Conservation (phyloP, 75 land plant genomes). For the Larix kaempferi region DNA sequence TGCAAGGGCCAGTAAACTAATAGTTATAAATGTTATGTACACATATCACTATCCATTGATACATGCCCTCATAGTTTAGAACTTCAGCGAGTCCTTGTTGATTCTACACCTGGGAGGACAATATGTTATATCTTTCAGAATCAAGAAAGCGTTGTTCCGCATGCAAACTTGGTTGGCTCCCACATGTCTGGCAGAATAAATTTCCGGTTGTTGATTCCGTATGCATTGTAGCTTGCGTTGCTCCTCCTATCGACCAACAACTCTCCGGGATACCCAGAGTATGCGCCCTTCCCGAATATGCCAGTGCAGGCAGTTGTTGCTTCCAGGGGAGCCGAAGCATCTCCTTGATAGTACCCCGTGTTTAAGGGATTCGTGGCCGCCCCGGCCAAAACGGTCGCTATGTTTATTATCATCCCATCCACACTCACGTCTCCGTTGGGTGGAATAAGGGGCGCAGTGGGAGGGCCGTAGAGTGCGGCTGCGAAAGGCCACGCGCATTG, state of each 20-base stretch:
- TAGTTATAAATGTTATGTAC: too few relatives aligned
- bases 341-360: slow-evolving; percentile 32
- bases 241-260: slow-evolving; percentile 12
- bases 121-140: too few relatives aligned
- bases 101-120: too few relatives aligned
- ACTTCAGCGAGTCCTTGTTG: too few relatives aligned
- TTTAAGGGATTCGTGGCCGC: slow-evolving; percentile 23
- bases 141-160: neutral
- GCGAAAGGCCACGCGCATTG: slow-evolving; percentile 45
- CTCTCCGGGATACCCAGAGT: slow-evolving; percentile 29
- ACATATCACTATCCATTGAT: too few relatives aligned
- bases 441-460: slow-evolving; percentile 14
- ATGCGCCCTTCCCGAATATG: slow-evolving; percentile 35
- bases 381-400: slow-evolving; percentile 30
- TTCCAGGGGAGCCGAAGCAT: slow-evolving; percentile 21
- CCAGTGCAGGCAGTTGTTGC: slow-evolving; percentile 31
- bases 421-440: slow-evolving; percentile 46
- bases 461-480: slow-evolving; percentile 17
- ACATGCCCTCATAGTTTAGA: too few relatives aligned
- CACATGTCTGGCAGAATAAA: slow-evolving; percentile 32
- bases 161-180: slow-evolving; percentile 13
- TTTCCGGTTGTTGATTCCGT: slow-evolving; percentile 15
- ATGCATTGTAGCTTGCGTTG: slow-evolving; percentile 30
- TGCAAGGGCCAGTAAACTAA: too few relatives aligned
- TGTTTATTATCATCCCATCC: slow-evolving; percentile 39